A percentile compares a stretch with the other conserved stretches of the same genome.
These are phyloP conservation scores for Nicotiana attenuata DNA, from an alignment of 257 asterid genomes.

Conservation along the genomic window DNA sequence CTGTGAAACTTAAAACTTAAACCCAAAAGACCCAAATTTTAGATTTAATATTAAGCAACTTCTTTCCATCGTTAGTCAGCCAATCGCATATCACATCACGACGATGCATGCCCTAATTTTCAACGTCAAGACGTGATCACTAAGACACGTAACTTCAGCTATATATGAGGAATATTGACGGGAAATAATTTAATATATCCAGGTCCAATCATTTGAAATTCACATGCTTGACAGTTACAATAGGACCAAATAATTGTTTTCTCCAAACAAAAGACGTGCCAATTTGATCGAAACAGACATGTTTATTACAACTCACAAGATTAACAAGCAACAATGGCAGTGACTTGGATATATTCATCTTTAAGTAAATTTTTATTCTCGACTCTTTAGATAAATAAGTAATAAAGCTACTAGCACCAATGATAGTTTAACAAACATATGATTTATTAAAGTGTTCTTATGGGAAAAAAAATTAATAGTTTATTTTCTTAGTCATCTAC, in stretches of 20 bases:
- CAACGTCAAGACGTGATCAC: background rate
- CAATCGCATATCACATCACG: background rate
- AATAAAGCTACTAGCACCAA: no score
- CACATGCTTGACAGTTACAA: constrained; percentile 1
- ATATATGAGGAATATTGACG: background rate
- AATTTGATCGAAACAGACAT: background rate
- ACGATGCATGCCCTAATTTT: background rate
- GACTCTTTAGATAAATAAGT: no score
- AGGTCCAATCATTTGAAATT: background rate
- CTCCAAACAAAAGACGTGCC: background rate
- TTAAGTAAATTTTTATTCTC: no score
- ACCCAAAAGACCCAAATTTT: no score
- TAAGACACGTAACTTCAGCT: background rate
- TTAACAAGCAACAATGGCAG: background rate
- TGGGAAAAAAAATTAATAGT: no score
- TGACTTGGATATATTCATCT: no score
- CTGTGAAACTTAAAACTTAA: no score
- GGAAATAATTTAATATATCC: background rate
- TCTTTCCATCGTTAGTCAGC: background rate
- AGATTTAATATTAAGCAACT: background rate
- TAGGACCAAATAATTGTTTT: background rate
- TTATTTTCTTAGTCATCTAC: no score
- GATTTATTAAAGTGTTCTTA: no score
- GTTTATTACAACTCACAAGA: background rate
- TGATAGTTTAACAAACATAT: no score